Base-by-base conservation (phyloP, 257 asterid species). In the Jaltomata sinuosa region DNA sequence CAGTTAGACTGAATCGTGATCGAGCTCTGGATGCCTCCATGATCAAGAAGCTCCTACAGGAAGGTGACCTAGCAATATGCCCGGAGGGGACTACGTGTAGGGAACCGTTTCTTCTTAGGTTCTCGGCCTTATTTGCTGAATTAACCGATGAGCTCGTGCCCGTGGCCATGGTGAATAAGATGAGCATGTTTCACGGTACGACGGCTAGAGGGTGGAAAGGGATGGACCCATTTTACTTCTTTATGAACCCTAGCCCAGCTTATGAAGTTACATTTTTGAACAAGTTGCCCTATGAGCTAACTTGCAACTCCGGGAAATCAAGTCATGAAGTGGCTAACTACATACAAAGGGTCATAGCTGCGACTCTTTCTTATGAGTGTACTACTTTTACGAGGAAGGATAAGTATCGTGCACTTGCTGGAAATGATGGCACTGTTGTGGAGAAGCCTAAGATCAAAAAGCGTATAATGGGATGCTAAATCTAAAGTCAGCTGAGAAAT, bases 151-250 rank as follows among this genome's bases (percentile, higher is more conserved):
- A 88, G 14, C 81, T 88, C 19, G 89, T 85, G 11, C 91, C 91
- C 1, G 91, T 86, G 36, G 89, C 89, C 0, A 88, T 86, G 89
- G 91, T 69, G 64, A 88, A 88, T 42, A 72, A 87, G 21, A 88
- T 86, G 91, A 88, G 91, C 83, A 88, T 88, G 91, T 86, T 88
- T 42, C 91, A 86, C 1, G 91, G 91, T 6, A 88, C 91, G 1
- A 88, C 91, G 0, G 91, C 91, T 3, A 55, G 91, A 40, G 91
- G 89, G 12, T 86, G 91, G 89, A 88, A 88, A 86, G 89, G 89
- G 79, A 86, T 86, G 88, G 89, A 88, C 38, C 88, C 89, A 0
- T 86, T 88, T 74, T 88, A 83, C 32, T 88, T 84, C 62, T 86
- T 88, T 68, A 88, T 88, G 91, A 88, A 88, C 82, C 91, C 91